Evolutionary conservation across 148 eudicot species (phyloP), one percentile per base, ranked within the genome.

Genomic region (Arbutus unedo): DNA sequence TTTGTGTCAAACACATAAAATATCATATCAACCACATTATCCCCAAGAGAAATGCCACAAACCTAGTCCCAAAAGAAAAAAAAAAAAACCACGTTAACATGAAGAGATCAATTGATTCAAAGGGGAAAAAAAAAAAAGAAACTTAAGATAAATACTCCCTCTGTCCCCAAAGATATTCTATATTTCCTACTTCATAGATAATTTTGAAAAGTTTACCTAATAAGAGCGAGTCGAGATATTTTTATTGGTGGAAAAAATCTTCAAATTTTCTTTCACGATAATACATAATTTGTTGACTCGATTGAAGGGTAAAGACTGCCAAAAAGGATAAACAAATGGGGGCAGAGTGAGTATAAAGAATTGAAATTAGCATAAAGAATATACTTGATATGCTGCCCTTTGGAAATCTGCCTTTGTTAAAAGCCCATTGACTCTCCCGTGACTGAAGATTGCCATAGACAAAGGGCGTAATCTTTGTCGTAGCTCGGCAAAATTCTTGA

Each of bases 341-440:
- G 71, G 11, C 4, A 16, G 43, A 66, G 43, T 15, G 71, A 11
- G 44, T 25, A 4, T 43, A 4, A 41, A 43, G 48, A 70, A 16
- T 70, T 47, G 8, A 70, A 70, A 50, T 1, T 50, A 9, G 74
- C 8, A 60, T 53, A n/a, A 43, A 48, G 72, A 55, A 4, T 83
- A 62, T 91, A 96, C 98, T 85, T 93, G 95, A 60, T 91, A 81
- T 77, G 98, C 91, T 31, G 97, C 98, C 88, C 98, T 93, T 82
- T 88, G 91, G 81, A 96, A 94, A 86, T 96, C 98, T 2, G 77
- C 75, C 87, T 89, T 96, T 16, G 93, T 91, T 76, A 96, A 85
- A 13, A 90, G 89, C 18, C 95, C 99, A 67, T 89, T 91, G 0
- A 90, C 93, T 83, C 89, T 89, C 11, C 98, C 98, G 57, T 92